Evolutionary conservation across 1,284 basidiomycete genomes (phyloP).

Genomic region (Austropuccinia psidii): DNA sequence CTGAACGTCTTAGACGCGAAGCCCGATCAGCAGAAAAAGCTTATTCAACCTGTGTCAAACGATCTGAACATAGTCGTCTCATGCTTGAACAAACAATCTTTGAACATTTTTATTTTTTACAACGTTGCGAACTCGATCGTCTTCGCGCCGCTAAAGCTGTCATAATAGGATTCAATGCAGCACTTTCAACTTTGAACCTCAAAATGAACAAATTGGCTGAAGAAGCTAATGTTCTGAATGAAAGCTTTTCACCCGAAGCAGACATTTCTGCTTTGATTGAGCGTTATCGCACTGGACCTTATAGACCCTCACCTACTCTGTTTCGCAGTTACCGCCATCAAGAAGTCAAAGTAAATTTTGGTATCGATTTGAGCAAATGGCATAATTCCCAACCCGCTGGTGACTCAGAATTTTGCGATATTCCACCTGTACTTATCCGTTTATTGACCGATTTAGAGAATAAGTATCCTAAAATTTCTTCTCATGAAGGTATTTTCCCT

Average conservation of each 20-base stretch:
- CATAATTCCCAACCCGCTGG: conserved; percentile 16
- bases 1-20: conserved; percentile 23
- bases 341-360: conserved; percentile 14
- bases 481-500: conserved; percentile 12
- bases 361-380: conserved; percentile 30
- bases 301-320: conserved; percentile 11
- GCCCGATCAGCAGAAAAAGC: conserved; percentile 26
- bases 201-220: conserved; percentile 17
- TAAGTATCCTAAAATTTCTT: neutral
- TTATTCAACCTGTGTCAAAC: neutral
- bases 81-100: conserved; percentile 18
- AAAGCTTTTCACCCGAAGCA: conserved; percentile 25
- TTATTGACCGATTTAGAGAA: conserved; percentile 7
- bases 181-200: conserved; percentile 8
- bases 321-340: conserved; percentile 8
- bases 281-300: conserved; percentile 26
- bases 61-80: conserved; percentile 20
- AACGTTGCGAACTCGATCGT: conserved; percentile 30
- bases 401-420: neutral
- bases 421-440: conserved; percentile 5
- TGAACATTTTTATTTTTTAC: conserved; percentile 10
- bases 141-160: conserved; percentile 31
- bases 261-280: conserved; percentile 24
- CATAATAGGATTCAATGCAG: conserved; percentile 35
- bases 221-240: conserved; percentile 8